A percentile compares a stretch with the other conserved stretches of the same genome.
These are phyloP conservation scores for Yamadazyma paraphyllophila DNA, from an alignment of 805 yeast genomes.

Conservation along the genomic window DNA sequence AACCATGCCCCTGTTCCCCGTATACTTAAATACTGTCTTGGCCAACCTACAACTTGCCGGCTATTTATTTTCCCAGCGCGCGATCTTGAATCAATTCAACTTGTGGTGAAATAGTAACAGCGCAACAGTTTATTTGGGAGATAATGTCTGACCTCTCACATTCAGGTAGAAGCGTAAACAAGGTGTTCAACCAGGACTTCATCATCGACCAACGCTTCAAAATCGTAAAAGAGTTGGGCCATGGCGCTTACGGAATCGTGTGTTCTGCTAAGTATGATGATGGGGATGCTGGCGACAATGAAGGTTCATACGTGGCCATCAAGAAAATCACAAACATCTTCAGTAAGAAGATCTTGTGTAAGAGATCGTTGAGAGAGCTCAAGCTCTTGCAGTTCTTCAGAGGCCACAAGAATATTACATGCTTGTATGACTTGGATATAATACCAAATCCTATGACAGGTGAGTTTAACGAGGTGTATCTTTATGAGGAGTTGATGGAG, in stretches of 20 bases:
- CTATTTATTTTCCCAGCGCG: background rate
- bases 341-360: constrained; percentile 85
- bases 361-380: constrained; percentile 87
- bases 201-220: constrained; percentile 86
- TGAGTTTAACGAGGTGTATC: constrained; percentile 83
- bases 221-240: constrained; percentile 90
- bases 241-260: constrained; percentile 97
- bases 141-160: constrained; percentile 13
- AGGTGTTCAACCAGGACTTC: constrained; percentile 76
- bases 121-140: too few species aligned
- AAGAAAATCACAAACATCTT: constrained; percentile 95
- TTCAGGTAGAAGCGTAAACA: constrained; percentile 36
- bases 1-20: background rate
- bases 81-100: background rate
- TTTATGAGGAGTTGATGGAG: constrained; percentile 97
- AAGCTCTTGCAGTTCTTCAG: constrained; percentile 88
- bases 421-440: constrained; percentile 91
- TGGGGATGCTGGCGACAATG: constrained; percentile 36
- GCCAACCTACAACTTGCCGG: background rate
- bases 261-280: constrained; percentile 90
- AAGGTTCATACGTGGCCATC: constrained; percentile 69
- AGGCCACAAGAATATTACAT: constrained; percentile 95
- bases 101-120: background rate
- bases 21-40: background rate
- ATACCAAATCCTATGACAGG: constrained; percentile 62